phyloP scores from a whole-genome alignment of 306 rosid genomes.

The Pueraria montana region DNA sequence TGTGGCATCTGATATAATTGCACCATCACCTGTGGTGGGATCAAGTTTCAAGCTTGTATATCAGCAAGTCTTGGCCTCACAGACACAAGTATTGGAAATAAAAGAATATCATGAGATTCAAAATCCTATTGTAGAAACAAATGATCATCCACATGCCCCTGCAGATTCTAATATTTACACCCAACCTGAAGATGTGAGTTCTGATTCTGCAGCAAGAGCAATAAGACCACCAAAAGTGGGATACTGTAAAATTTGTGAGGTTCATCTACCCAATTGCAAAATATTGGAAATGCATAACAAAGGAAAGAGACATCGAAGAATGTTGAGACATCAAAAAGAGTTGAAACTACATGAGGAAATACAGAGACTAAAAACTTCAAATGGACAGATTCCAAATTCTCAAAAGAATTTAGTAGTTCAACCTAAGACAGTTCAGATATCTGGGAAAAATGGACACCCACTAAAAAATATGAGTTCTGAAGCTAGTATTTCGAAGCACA shows the following conservation, averaged over 20 bases:
- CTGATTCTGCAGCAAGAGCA: neutral
- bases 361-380: neutral
- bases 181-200: neutral
- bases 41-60: conserved; percentile 11
- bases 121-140: neutral
- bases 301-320: conserved; percentile 23
- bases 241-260: conserved; percentile 44
- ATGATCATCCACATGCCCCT: conserved; percentile 2
- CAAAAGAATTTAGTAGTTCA: neutral
- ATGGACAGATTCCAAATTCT: neutral
- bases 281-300: neutral
- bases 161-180: conserved; percentile 11
- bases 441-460: neutral
- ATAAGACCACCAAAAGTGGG: neutral
- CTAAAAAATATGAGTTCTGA: neutral
- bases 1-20: neutral
- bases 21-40: neutral
- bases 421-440: neutral
- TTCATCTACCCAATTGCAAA: neutral
- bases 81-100: neutral
- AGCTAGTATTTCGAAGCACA: neutral
- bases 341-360: neutral
- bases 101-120: neutral
- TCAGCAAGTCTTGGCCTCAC: neutral
- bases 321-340: conserved; percentile 5